Conservation (phyloP, 2,329 filamentous ascomycete species). For the Cladosporium sp. region DNA sequence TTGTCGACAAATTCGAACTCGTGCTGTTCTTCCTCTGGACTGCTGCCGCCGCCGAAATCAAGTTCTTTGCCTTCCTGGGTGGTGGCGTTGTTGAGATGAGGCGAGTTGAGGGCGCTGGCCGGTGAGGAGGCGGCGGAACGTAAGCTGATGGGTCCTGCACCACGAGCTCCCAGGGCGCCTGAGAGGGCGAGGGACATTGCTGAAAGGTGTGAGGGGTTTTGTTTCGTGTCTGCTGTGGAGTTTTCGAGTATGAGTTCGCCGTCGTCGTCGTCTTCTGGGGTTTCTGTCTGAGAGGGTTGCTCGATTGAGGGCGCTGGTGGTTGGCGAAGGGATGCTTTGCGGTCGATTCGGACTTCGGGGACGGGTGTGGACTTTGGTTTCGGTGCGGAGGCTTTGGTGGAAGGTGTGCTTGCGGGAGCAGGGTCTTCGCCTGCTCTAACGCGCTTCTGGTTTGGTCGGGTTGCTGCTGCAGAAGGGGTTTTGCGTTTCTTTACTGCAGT, state of each 20-base stretch:
- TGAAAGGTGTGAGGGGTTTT: constrained; percentile 18
- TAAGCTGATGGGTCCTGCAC: constrained; percentile 39
- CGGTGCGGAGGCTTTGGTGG: constrained; percentile 7
- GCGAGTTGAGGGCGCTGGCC: constrained; percentile 19
- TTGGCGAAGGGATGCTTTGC: constrained; percentile 25
- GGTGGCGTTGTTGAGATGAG: constrained; percentile 6
- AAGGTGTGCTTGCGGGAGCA: constrained; percentile 8
- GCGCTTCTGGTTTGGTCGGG: constrained; percentile 21
- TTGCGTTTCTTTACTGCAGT: constrained; percentile 11
- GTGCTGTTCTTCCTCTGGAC: constrained; percentile 17
- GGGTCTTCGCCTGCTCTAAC: constrained; percentile 24
- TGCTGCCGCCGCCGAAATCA: constrained; percentile 5
- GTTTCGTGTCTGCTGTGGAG: constrained; percentile 24
- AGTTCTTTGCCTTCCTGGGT: constrained; percentile 5
- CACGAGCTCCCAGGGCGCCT: constrained; percentile 20
- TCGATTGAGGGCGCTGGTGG: neutral
- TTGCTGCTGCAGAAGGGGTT: constrained; percentile 5
- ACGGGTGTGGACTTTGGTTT: constrained; percentile 14
- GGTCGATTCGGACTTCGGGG: constrained; percentile 25
- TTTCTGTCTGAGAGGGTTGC: constrained; percentile 17
- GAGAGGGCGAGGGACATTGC: constrained; percentile 27
- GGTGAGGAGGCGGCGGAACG: constrained; percentile 39
- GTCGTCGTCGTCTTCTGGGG: constrained; percentile 21
- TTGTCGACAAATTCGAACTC: constrained; percentile 28
- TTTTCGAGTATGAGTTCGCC: constrained; percentile 33